Evolutionary conservation across 1,139 yeast species (phyloP).

Genomic region (Candida tropicalis): DNA sequence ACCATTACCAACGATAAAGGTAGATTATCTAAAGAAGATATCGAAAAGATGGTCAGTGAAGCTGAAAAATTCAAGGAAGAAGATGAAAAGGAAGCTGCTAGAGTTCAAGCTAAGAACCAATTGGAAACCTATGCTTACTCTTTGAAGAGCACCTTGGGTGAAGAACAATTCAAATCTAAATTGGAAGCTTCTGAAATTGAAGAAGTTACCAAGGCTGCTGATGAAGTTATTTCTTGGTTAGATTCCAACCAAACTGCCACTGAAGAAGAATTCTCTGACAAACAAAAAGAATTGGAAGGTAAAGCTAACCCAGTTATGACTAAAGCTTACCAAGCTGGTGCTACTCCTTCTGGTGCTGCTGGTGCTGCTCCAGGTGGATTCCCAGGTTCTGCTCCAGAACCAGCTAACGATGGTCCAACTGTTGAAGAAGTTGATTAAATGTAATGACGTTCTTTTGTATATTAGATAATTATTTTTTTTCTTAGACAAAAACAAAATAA

Average conservation of each 20-base stretch:
- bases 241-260: constrained; percentile 87
- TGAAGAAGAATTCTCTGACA: constrained; percentile 83
- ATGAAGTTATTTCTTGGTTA: constrained; percentile 85
- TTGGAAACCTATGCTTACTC: constrained; percentile 92
- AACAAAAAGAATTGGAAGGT: constrained; percentile 92
- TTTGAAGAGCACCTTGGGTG: constrained; percentile 79
- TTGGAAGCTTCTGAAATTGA: constrained; percentile 79
- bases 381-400: constrained; percentile 56
- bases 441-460: not conserved
- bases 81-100: constrained; percentile 49
- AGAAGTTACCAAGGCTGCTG: constrained; percentile 80
- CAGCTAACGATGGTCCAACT: constrained; percentile 83
- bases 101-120: constrained; percentile 74
- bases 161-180: constrained; percentile 81
- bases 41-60: constrained; percentile 53
- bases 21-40: constrained; percentile 54
- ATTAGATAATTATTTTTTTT: constrained; percentile 1
- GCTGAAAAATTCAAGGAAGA: constrained; percentile 55
- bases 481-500: constrained; percentile 1
- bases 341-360: constrained; percentile 54
- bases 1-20: constrained; percentile 55
- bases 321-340: constrained; percentile 83
- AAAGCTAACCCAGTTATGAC: constrained; percentile 94
- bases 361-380: constrained; percentile 67
- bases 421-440: constrained; percentile 90